These are phyloP conservation scores for Calonectria pauciramosa DNA, from an alignment of 2,329 filamentous ascomycete genomes.

Conservation along the genomic window DNA sequence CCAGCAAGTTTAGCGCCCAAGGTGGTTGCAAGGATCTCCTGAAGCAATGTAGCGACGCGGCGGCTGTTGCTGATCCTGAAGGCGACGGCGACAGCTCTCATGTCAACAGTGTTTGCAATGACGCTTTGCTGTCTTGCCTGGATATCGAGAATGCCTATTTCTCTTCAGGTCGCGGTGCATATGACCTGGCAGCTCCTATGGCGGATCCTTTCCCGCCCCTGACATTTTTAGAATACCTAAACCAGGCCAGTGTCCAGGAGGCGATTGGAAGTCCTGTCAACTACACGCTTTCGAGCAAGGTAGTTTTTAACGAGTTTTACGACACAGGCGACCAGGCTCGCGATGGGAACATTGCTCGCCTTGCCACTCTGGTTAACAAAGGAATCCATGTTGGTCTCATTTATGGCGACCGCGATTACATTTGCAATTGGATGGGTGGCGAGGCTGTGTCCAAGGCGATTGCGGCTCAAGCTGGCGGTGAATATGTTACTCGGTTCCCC, in stretches of 20 bases:
- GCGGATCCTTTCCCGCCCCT: conserved; percentile 73
- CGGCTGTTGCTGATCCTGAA: conserved; percentile 54
- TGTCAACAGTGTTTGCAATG: conserved; percentile 63
- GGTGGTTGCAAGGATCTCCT: conserved; percentile 69
- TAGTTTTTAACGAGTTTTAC: conserved; percentile 62
- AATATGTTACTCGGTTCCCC: conserved; percentile 69
- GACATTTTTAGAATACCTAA: conserved; percentile 75
- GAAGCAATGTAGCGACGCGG: conserved; percentile 62
- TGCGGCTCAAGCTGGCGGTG: conserved; percentile 60
- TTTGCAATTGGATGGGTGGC: conserved; percentile 80
- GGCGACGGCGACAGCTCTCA: conserved; percentile 55
- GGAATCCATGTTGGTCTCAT: conserved; percentile 80
- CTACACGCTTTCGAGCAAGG: conserved; percentile 64
- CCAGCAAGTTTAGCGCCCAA: conserved; percentile 45
- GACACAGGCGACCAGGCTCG: conserved; percentile 73
- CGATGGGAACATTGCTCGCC: conserved; percentile 69
- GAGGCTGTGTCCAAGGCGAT: conserved; percentile 78
- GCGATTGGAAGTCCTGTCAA: conserved; percentile 75
- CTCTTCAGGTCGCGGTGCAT: conserved; percentile 67
- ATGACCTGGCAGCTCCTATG: conserved; percentile 71
- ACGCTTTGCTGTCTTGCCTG: conserved; percentile 59
- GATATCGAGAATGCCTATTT: conserved; percentile 72
- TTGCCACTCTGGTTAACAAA: conserved; percentile 71
- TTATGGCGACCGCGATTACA: conserved; percentile 76
- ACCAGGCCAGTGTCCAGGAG: conserved; percentile 67